A percentile compares a stretch with the other conserved stretches of the same genome.
Evolutionary conservation across 208 protist genomes (phyloP).

Genomic region (Leishmania arabica): DNA sequence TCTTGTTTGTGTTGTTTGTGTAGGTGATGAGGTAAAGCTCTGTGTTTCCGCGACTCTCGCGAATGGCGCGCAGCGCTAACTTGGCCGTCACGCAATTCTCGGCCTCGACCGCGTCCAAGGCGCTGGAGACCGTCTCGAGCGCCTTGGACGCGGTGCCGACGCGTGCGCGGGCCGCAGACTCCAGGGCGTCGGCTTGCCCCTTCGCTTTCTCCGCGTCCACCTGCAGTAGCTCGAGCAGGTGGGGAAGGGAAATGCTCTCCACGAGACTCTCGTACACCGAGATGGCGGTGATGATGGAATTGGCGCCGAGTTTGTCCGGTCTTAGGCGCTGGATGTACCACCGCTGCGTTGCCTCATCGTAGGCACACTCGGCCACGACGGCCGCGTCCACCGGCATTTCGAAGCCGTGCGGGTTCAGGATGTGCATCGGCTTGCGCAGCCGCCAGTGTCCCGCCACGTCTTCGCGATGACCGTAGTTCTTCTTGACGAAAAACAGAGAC

Average conservation of each 20-base stretch:
- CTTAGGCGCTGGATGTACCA: conserved; percentile 78
- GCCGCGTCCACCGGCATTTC: conserved; percentile 31
- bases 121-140: neutral
- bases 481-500: conserved; percentile 72
- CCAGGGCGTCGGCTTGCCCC: conserved; percentile 2
- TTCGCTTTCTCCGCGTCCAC: neutral
- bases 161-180: conserved; percentile 8
- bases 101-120: conserved; percentile 14
- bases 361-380: conserved; percentile 69
- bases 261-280: conserved; percentile 82
- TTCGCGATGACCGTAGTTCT: conserved; percentile 57
- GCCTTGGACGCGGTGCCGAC: neutral
- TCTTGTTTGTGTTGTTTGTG: conserved; percentile 47
- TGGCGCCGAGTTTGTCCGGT: conserved; percentile 67
- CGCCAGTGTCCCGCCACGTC: conserved; percentile 63
- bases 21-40: conserved; percentile 50
- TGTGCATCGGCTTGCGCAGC: conserved; percentile 44
- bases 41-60: conserved; percentile 24
- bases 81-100: conserved; percentile 37
- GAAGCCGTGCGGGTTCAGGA: conserved; percentile 56
- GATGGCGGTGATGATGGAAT: conserved; percentile 81
- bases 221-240: conserved; percentile 37
- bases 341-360: conserved; percentile 28
- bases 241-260: conserved; percentile 54
- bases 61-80: conserved; percentile 59